Percentiles rank a stretch among this genome's conserved stretches.
phyloP scores from a whole-genome alignment of 2,329 filamentous ascomycete genomes.

The Moelleriella libera region DNA sequence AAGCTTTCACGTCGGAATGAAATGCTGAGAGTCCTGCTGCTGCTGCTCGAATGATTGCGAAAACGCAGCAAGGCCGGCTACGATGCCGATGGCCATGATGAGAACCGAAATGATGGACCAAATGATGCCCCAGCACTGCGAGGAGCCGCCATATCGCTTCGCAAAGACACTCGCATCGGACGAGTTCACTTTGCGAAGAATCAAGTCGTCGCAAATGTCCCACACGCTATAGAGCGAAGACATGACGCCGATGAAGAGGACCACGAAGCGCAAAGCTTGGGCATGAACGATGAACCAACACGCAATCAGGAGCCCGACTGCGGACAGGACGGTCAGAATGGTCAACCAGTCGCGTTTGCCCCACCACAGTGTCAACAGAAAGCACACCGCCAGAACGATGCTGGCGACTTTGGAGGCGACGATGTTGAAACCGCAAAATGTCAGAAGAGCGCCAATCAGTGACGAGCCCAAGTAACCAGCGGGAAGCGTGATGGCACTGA shows the following conservation, averaged over 20 bases:
- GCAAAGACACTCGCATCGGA: slow-evolving; percentile 72
- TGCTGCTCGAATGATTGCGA: slow-evolving; percentile 56
- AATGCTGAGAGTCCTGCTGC: slow-evolving; percentile 51
- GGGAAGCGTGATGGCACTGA: slow-evolving; percentile 55
- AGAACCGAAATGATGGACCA: slow-evolving; percentile 60
- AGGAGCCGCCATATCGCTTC: slow-evolving; percentile 63
- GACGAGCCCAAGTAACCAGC: slow-evolving; percentile 68
- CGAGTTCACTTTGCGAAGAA: slow-evolving; percentile 65
- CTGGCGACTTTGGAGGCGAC: slow-evolving; percentile 70
- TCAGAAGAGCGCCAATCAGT: slow-evolving; percentile 62
- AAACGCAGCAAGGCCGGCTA: slow-evolving; percentile 67
- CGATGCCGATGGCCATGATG: slow-evolving; percentile 59
- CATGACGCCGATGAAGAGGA: slow-evolving; percentile 75
- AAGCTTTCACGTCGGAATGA: slow-evolving; percentile 34
- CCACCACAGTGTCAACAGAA: slow-evolving; percentile 73
- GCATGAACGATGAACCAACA: slow-evolving; percentile 74
- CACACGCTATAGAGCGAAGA: slow-evolving; percentile 67
- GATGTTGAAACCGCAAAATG: slow-evolving; percentile 70
- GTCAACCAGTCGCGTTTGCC: slow-evolving; percentile 67
- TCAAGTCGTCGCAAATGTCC: slow-evolving; percentile 77
- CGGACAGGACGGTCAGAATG: slow-evolving; percentile 53
- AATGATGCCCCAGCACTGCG: slow-evolving; percentile 67
- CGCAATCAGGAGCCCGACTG: slow-evolving; percentile 55
- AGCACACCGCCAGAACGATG: slow-evolving; percentile 58
- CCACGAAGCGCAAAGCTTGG: slow-evolving; percentile 58